Evolutionary conservation across 306 rosid species (phyloP), one percentile per base, ranked within the genome.

Genomic region (Hylodesmum podocarpum): DNA sequence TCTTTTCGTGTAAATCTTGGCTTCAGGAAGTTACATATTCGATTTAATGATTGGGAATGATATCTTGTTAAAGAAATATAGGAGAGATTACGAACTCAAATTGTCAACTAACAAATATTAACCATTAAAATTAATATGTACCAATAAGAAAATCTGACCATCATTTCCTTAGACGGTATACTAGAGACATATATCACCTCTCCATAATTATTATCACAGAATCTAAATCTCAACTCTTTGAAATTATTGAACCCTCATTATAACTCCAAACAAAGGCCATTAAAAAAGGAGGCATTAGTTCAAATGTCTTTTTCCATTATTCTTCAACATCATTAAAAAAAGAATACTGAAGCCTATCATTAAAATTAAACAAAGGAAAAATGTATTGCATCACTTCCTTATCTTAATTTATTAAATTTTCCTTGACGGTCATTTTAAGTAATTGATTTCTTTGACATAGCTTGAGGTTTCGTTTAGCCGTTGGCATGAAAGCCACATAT

Each of bases 401-500:
- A 36, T n/a, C 6, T 4, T 46, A 47, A 14, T 59, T 24, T 13
- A 4, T 37, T 27, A 24, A 8, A n/a, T 53, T 51, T 49, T 63
- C 28, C 53, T 64, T 64, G 29, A 49, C 41, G 49, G 54, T 10
- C 53, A 25, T 39, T 18, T 12, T 8, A 19, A 61, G 78, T 27
- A 39, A 71, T 22, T 25, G 55, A 62, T 78, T 44, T 69, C 22
- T 70, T 59, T 58, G 39, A 79, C 34, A 61, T 36, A 8, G 37
- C 8, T 79, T 70, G 6, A 39, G 37, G 62, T 71, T 28, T 47
- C 27, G 71, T 41, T 14, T 40, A 53, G 58, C 75, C 79, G 68
- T 72, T 19, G 77, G 50, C 59, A 64, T 43, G 70, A 70, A 69
- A 78, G 65, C 72, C 72, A 78, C 82, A 36, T 58, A 21, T 78